Base-by-base conservation (phyloP, 305 asterid genomes). In the Euphrasia arctica region DNA sequence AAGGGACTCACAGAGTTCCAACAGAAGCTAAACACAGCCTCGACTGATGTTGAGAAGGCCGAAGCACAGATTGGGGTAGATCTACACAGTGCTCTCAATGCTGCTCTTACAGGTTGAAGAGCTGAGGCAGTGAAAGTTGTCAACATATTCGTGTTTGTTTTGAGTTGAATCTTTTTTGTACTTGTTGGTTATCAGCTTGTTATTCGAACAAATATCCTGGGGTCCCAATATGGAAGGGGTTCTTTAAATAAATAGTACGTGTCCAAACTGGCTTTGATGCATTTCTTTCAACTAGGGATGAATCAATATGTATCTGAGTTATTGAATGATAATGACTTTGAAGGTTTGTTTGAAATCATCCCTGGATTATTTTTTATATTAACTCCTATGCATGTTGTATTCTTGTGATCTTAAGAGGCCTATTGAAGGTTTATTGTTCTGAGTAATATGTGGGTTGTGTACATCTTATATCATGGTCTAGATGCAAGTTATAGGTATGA, bases 31-130 rank as follows among this genome's bases (percentile, higher is more conserved):
- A 88, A 49, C 86, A 62, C 91, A 2, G 98, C 95, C 60, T 74
- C 95, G n/a, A 86, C 91, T 2, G 96, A 91, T 29, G 69, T 10
- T 32, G 98, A 91, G 85, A 91, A 91, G 81, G 91, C 95, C 18
- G 95, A 91, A 74, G 96, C 95, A 49, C 94, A 91, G 73, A 85
- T 91, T 14, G 96, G 96, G 5, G 78, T 86, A 18, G 98, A 91
- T 63, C 88, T 91, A 45, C 94, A 91, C 82, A 88, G 91, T 65
- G 90, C 98, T 48, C 86, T 91, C 73, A 91, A 85, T 73, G 88
- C 86, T 79, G 95, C 96, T 70, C 83, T 84, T 64, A 82, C 98
- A 0, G 90, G 91, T 69, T 91, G 82, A 72, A 9, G 18, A 31
- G 18, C 32, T 50, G 10, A n/a, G 8, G 55, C 63, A 29, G 65